A percentile compares a stretch with the other conserved stretches of the same genome.
Conservation (phyloP, 2,329 filamentous ascomycete genomes). For the Madurella mycetomatis region DNA sequence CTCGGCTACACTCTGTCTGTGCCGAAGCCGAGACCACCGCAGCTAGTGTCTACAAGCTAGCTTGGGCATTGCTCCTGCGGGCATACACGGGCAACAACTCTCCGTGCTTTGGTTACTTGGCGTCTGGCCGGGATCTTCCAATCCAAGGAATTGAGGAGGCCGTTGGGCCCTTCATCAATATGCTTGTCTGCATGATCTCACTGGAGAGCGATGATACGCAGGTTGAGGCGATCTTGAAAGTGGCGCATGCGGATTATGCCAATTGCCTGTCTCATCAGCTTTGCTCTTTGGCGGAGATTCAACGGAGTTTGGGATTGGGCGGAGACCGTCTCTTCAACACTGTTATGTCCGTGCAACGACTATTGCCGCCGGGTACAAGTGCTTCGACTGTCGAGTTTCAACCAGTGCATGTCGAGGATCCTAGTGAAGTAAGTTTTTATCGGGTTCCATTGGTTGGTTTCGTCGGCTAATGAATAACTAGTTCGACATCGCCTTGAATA, state of each 20-base stretch:
- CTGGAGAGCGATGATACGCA: background rate
- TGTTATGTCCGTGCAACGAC: slow-evolving; percentile 11
- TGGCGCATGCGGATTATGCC: slow-evolving; percentile 8
- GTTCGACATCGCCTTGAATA: slow-evolving; percentile 10
- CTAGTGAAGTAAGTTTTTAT: slow-evolving; percentile 4
- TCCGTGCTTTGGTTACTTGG: slow-evolving; percentile 24
- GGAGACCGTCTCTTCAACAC: slow-evolving; percentile 13
- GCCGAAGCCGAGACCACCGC: slow-evolving; percentile 8
- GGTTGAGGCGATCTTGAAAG: slow-evolving; percentile 1
- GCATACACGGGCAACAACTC: slow-evolving; percentile 8
- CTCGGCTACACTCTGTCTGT: slow-evolving; percentile 6
- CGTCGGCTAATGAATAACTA: background rate
- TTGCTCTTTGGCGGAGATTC: slow-evolving; percentile 10
- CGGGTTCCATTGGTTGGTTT: no score
- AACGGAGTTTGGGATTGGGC: slow-evolving; percentile 4
- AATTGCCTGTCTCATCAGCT: slow-evolving; percentile 12
- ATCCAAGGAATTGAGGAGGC: slow-evolving; percentile 19
- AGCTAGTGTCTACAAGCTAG: slow-evolving; percentile 10
- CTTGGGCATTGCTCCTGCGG: slow-evolving; percentile 7
- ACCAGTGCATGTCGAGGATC: slow-evolving; percentile 6
- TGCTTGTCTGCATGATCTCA: slow-evolving; percentile 24
- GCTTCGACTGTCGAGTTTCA: background rate
- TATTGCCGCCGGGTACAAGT: background rate
- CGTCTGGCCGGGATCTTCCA: slow-evolving; percentile 23
- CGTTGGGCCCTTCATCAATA: slow-evolving; percentile 26